A percentile compares a stretch with the other conserved stretches of the same genome.
phyloP scores from a whole-genome alignment of 352 stramenopile genomes.

The Phytopythium kandeliae region DNA sequence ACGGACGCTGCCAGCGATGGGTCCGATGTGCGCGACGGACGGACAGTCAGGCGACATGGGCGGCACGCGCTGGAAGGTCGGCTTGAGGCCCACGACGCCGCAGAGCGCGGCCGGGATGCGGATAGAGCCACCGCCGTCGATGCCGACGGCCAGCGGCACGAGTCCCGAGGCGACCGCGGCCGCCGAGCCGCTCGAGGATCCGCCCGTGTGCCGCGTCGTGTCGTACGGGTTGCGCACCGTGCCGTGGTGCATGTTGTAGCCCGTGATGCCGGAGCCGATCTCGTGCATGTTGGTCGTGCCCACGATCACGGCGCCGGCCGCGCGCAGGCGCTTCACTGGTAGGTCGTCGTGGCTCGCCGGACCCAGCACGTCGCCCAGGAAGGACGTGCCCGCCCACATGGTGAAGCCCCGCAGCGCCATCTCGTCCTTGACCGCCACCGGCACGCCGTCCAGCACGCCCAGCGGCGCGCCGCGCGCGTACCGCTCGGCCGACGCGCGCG shows the following conservation, averaged over 20 bases:
- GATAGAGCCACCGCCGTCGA: conserved; percentile 88
- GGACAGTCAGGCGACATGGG: conserved; percentile 44
- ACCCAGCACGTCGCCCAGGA: conserved; percentile 49
- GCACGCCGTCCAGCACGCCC: conserved; percentile 84
- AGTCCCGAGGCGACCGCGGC: conserved; percentile 84
- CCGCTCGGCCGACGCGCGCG: conserved; percentile 52
- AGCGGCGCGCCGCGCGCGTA: conserved; percentile 62
- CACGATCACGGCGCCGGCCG: conserved; percentile 80
- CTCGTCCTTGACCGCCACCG: conserved; percentile 87
- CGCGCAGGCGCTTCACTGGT: conserved; percentile 52
- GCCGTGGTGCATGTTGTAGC: conserved; percentile 76
- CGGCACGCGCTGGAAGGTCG: conserved; percentile 76
- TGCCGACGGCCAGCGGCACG: conserved; percentile 82
- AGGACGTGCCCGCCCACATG: conserved; percentile 74
- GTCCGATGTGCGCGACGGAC: conserved; percentile 73
- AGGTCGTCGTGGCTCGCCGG: conserved; percentile 37
- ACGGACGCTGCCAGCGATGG: conserved; percentile 68
- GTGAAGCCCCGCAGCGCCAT: conserved; percentile 64
- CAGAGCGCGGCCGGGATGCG: conserved; percentile 87
- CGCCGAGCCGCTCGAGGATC: conserved; percentile 88
- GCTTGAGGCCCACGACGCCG: conserved; percentile 86
- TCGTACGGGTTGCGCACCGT: conserved; percentile 86
- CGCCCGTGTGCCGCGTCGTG: conserved; percentile 76
- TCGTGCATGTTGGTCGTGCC: conserved; percentile 90
- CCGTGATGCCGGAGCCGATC: conserved; percentile 63